Percentiles rank a stretch among this genome's conserved stretches.
Evolutionary conservation across 2,329 filamentous ascomycete species (phyloP).

Genomic region (Coniella lustricola): DNA sequence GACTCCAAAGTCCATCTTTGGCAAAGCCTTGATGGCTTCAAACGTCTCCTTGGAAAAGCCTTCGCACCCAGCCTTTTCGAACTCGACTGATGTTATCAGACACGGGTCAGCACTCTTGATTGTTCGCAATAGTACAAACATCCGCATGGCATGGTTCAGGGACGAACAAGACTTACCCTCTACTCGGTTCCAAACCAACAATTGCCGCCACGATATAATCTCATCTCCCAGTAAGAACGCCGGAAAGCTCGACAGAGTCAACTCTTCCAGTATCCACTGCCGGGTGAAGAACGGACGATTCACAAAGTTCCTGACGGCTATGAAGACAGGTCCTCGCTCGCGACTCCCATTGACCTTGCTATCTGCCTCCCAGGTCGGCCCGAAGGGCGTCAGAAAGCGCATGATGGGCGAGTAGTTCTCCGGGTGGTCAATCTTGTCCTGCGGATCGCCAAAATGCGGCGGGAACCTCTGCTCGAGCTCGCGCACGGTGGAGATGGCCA

Average conservation of each 20-base stretch:
- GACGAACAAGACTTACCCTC: constrained; percentile 27
- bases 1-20: background rate
- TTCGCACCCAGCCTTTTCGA: background rate
- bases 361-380: constrained; percentile 21
- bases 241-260: constrained; percentile 26
- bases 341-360: constrained; percentile 12
- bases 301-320: constrained; percentile 24
- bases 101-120: too few species aligned
- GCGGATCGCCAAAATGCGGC: constrained; percentile 26
- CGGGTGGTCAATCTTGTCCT: constrained; percentile 26
- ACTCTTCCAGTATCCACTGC: constrained; percentile 31
- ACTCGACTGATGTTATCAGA: background rate
- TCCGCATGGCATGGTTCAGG: background rate
- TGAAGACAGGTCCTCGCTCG: constrained; percentile 11
- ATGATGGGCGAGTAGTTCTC: constrained; percentile 28
- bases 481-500: constrained; percentile 1
- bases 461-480: constrained; percentile 25
- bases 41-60: background rate
- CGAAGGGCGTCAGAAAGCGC: constrained; percentile 24
- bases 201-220: constrained; percentile 30
- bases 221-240: constrained; percentile 27
- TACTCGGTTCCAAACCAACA: constrained; percentile 27
- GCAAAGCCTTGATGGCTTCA: background rate
- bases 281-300: constrained; percentile 28
- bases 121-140: too few species aligned